Conservation (phyloP, 2,329 filamentous ascomycete genomes). For the Aspergillus sp. region DNA sequence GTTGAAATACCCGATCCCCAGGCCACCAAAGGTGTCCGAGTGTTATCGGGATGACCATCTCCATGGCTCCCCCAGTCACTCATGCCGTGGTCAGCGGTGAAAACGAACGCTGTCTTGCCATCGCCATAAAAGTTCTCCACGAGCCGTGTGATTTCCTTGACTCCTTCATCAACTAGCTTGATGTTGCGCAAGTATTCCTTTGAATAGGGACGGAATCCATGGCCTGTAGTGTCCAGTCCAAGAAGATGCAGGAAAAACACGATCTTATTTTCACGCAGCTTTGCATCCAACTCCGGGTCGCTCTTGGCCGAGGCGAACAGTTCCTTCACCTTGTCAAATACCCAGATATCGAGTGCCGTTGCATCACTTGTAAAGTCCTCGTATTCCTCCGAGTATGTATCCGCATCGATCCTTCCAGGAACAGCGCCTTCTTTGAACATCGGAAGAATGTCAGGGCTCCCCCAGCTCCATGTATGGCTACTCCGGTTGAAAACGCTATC, state of each 20-base stretch:
- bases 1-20: constrained; percentile 91
- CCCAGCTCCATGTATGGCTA: constrained; percentile 98
- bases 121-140: constrained; percentile 84
- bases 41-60: constrained; percentile 96
- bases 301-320: constrained; percentile 77
- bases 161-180: constrained; percentile 87
- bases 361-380: constrained; percentile 90
- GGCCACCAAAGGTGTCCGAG: constrained; percentile 83
- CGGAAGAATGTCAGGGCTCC: constrained; percentile 91
- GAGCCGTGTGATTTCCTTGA: constrained; percentile 76
- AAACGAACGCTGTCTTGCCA: constrained; percentile 87
- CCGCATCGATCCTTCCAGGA: constrained; percentile 82
- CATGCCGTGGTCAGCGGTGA: constrained; percentile 98
- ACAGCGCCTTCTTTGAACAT: constrained; percentile 97
- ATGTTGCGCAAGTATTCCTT: constrained; percentile 94
- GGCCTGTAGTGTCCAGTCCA: constrained; percentile 87
- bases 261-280: constrained; percentile 76
- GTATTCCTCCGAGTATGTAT: constrained; percentile 76
- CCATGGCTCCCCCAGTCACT: constrained; percentile 99
- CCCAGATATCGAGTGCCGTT: constrained; percentile 82
- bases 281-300: constrained; percentile 71
- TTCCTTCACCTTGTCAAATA: constrained; percentile 89
- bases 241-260: constrained; percentile 96
- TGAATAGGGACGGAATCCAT: constrained; percentile 84
- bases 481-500: constrained; percentile 98